phyloP scores from a whole-genome alignment of 2,329 filamentous ascomycete genomes.

The Peltaster fructicola region DNA sequence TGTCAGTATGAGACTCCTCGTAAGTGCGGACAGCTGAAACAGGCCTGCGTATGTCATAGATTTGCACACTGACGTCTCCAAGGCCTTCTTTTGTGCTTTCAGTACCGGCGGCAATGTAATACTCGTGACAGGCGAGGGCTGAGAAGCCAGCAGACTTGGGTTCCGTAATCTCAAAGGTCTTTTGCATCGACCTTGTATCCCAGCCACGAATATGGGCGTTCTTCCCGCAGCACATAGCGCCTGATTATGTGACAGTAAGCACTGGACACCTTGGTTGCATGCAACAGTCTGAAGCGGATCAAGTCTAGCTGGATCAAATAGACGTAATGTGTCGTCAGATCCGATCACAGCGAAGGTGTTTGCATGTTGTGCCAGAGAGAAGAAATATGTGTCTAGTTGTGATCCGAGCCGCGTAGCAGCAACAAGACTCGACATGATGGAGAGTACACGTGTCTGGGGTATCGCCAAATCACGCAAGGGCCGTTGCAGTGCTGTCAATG shows the following conservation, averaged over 20 bases:
- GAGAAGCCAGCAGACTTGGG: slow-evolving; percentile 38
- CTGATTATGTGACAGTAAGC: slow-evolving; percentile 4
- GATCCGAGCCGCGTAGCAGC: slow-evolving; percentile 7
- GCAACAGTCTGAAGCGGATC: slow-evolving; percentile 32
- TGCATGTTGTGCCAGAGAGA: slow-evolving; percentile 32
- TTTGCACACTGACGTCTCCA: slow-evolving; percentile 20
- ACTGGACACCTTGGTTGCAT: slow-evolving; percentile 23
- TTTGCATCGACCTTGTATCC: slow-evolving; percentile 10
- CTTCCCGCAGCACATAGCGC: slow-evolving; percentile 1
- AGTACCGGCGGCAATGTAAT: slow-evolving; percentile 53
- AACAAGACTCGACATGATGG: slow-evolving; percentile 7
- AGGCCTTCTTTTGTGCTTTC: slow-evolving; percentile 31
- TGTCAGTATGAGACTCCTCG: slow-evolving; percentile 35
- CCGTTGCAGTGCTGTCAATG: too few species aligned
- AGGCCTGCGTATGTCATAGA: slow-evolving; percentile 25
- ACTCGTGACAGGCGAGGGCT: slow-evolving; percentile 45
- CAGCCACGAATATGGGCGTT: too few species aligned
- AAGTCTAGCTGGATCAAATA: slow-evolving; percentile 44
- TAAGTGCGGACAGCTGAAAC: slow-evolving; percentile 18
- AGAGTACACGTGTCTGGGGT: too few species aligned
- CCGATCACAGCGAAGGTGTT: slow-evolving; percentile 41
- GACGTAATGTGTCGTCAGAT: slow-evolving; percentile 51
- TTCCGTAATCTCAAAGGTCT: slow-evolving; percentile 13
- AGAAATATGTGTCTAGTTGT: slow-evolving; percentile 30
- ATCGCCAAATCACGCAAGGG: too few species aligned